Evolutionary conservation across 2,329 filamentous ascomycete genomes (phyloP), one percentile per base, ranked within the genome.

Genomic region (Hortaea sp.): DNA sequence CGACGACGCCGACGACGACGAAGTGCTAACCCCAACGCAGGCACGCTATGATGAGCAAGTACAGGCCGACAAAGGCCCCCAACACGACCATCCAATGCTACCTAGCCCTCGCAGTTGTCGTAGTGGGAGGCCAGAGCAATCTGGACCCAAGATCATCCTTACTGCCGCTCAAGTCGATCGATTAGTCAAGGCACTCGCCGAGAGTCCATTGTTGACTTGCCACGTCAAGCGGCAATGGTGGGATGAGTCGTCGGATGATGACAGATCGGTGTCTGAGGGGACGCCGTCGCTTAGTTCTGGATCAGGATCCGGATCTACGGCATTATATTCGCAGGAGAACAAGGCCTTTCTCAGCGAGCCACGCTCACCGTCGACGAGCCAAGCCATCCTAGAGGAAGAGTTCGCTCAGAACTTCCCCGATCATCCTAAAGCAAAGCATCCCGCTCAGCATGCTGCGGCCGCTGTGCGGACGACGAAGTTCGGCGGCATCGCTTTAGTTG

Each of bases 151-250:
- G 43, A 35, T 54, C 29, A 52, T 43, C 39, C 53, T 59, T 31
- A 51, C 52, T 7, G 45, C 51, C 9, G 47, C 38, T 9, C 57
- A 58, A 41, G 46, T 58, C 20, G 56, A 58, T 45, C 45, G 49
- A 41, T 45, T 59, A 11, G 48, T 57, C 27, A 44, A 47, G 35
- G 51, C 56, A 20, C 48, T 59, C 29, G 57, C 54, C 12, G 48
- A 49, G 30, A 54, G 53, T 13, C 48, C 47, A n/a, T 39, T 58
- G 44, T 34, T 59, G 27, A 50, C 54, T 30, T 51, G 48, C 29
- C 53, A 57, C 41, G 52, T 59, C 1, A 39, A 43, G 3, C 52
- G 49, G 45, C 52, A 55, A 20, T 59, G 55, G 57, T 59, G 55
- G 50, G 52, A 58, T 42, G 53, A 54, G 37, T 48, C 51, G 6